These are phyloP conservation scores for Emergomyces pasteurianus DNA, from an alignment of 2,329 filamentous ascomycete species.

Conservation along the genomic window DNA sequence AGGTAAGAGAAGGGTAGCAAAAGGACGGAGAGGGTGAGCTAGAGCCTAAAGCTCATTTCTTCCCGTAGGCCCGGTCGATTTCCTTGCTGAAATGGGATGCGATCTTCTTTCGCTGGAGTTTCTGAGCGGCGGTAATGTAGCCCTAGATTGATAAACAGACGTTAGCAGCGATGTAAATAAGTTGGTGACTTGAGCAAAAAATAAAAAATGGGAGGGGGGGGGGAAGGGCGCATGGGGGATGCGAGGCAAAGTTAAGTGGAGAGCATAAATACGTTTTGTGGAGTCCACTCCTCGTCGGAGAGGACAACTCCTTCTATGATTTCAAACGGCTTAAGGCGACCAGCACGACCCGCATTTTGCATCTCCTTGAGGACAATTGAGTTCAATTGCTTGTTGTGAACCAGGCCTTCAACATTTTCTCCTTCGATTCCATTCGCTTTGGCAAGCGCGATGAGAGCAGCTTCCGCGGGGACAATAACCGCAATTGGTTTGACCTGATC, in stretches of 20 bases:
- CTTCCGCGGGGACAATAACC: conserved; percentile 52
- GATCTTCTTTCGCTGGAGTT: conserved; percentile 59
- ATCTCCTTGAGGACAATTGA: conserved; percentile 29
- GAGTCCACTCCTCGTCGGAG: conserved; percentile 36
- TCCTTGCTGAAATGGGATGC: conserved; percentile 49
- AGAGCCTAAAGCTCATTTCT: conserved; percentile 17
- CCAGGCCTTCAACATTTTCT: conserved; percentile 14
- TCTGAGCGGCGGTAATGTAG: conserved; percentile 58
- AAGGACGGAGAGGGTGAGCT: background rate
- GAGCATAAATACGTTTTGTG: conserved; percentile 28
- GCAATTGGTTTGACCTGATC: conserved; percentile 43
- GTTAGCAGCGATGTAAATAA: conserved; percentile 12
- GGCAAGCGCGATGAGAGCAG: conserved; percentile 49
- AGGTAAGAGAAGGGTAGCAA: background rate
- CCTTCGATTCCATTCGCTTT: conserved; percentile 35
- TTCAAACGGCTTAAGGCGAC: conserved; percentile 29
- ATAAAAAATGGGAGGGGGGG: background rate
- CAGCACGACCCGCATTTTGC: conserved; percentile 24
- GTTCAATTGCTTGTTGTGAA: conserved; percentile 32
- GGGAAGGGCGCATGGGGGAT: too few species aligned
- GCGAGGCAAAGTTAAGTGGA: background rate
- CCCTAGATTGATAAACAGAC: conserved; percentile 34
- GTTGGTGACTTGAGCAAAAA: background rate
- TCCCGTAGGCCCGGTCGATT: conserved; percentile 49
- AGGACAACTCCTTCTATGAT: conserved; percentile 34